Base-by-base conservation (phyloP, 2,329 filamentous ascomycete genomes). In the Cordyceps fumosorosea region DNA sequence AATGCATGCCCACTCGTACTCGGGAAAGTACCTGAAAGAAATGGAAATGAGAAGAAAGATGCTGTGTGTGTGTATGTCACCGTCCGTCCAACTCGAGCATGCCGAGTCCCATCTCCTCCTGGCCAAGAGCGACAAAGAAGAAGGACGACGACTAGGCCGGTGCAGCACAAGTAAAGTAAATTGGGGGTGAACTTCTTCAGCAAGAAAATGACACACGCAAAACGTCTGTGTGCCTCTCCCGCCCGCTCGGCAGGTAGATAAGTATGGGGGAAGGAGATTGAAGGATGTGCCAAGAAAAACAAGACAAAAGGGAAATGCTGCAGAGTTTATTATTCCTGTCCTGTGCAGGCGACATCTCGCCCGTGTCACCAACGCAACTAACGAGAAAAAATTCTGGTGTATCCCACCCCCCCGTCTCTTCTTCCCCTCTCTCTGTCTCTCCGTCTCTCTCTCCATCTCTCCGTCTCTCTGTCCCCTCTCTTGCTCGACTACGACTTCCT, bases 61-160 rank as follows among this genome's bases (percentile, higher is more conserved):
- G n/a, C 20, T 44, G 37, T 22, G 34, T 53, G 44, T 60, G 37
- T 40, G 11, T 3, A 42, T 42, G 58, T 60, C 20, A 32, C 50
- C n/a, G 26, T 53, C 58, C 50, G 58, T 60, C 58, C 37, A 40
- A 54, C n/a, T 60, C 50, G 42, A 54, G 50, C 29, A 54, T 47
- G 20, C 50, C 58, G 58, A 60, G 50, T 60, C 40, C 58, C 58
- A 26, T 60, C 22, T 44, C 56, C 50, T 45, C 16, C 20, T 24
- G 2, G 6, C 16, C 24, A n/a, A 22, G 34, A 22, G 24, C 22
- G 24, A 20, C 34, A 26, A 29, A 29, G 26, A 29, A 29, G 3
- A 29, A 29, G 26, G 26, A 29, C 3, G 26, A 29, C 3, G 26
- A n/a, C n/a, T n/a, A n/a, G n/a, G n/a, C n/a, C n/a, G n/a, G n/a